Evolutionary conservation across 176 grass and related monocot species (phyloP), one percentile per base, ranked within the genome.

Genomic region (Puya raimondii): DNA sequence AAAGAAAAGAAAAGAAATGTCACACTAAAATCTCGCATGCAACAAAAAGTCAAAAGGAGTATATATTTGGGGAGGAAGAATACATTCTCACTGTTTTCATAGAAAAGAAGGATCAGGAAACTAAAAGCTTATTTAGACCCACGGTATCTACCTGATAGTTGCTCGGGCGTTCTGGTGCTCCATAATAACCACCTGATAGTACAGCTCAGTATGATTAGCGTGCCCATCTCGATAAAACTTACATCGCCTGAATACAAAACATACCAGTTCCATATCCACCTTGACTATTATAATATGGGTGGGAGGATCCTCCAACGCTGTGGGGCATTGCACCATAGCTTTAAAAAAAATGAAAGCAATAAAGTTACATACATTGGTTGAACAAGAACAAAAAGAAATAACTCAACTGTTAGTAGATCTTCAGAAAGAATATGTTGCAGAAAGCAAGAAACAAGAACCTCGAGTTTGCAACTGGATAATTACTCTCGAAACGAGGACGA

Each of bases 391-490:
- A 71, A 4, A 70, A 47, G 18, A 10, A 69, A 49, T 12, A 52
- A 11, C 10, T 72, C 4, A 48, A 70, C 10, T 20, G 9, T 61
- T 61, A 61, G 10, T 61, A 18, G 21, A 18, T 18, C 16, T 18
- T 10, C 56, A 61, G 16, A 61, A 20, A 61, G 21, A 2, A 10
- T 61, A 20, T 10, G 16, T 61, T 61, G 21, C 21, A 61, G n/a
- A 18, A 18, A 22, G 17, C 16, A 18, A 61, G 56, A 6, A 61
- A 61, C 8, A 13, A 61, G 33, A 73, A 74, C 66, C 75, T 78
- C 47, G 74, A 78, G 64, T 23, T 58, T 14, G 78, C 51, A 13
- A 29, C 70, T 63, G 74, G 63, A 72, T 79, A 81, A 72, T 42
- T 75, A 63, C 42, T 80, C 67, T 79, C 75, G 69, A 74, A 29